Base-by-base conservation (phyloP, 352 stramenopile genomes). In the Blastocystis sp. region DNA sequence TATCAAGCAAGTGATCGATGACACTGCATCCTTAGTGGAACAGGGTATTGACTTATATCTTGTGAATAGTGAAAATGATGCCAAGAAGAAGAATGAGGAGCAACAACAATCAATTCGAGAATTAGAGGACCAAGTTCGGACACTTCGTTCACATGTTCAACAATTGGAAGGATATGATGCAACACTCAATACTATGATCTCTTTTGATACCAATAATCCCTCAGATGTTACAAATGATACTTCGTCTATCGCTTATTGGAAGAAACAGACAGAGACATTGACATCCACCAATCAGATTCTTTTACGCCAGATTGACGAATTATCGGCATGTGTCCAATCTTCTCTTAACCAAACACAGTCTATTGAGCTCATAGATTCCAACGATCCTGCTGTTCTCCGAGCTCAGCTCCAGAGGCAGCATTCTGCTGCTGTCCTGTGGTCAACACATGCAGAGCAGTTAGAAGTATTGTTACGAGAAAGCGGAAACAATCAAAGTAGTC, bases 141-240 rank as follows among this genome's bases (percentile, higher is more conserved):
- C 39, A 39, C 27, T 80, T 24, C 27, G 32, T 35, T 49, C 29
- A 14, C 69, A 37, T 2, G 9, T 80, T 16, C 37, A 80, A 14
- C 69, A 80, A 39, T 21, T 80, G 69, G 69, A 80, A 39, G 69
- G 42, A 37, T 43, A 58, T 21, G 66, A 78, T 19, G 21, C 66
- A 0, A 80, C 69, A 12, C 58, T 80, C 46, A 80, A 80, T 4
- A 80, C 69, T 6, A 80, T 59, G 69, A 63, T 80, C 0, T 80
- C 69, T 14, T 37, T 46, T 29, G 69, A 80, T n/a, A 14, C 69
- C 4, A 37, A 80, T 37, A 37, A 61, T 11, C 24, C 29, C 5
- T 9, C n/a, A n/a, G 42, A 29, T 24, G 42, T 19, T n/a, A 27
- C 37, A 19, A 24, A 29, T n/a, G 42, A 69, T n/a, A 69, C 39